Base-by-base conservation (phyloP, 768 basidiomycete species). In the Boletus bicolor region DNA sequence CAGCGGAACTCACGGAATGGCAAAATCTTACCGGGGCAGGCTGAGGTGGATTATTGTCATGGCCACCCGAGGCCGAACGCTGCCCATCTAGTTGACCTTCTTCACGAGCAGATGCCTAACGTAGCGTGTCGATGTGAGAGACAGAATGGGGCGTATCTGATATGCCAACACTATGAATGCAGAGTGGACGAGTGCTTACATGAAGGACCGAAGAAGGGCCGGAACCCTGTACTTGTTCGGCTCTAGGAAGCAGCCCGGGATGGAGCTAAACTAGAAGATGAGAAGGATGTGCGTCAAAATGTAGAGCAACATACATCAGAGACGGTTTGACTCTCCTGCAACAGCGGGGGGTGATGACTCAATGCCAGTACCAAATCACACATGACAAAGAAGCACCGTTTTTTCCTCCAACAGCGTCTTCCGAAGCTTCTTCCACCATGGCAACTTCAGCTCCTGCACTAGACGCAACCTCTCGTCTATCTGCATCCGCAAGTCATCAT, bases 361-460 rank as follows among this genome's bases (percentile, higher is more conserved):
- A 36, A 8, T 19, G 19, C 3, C 1, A n/a, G 17, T 14, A 11
- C n/a, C 0, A 30, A 52, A n/a, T 24, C 19, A 14, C 26, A 51
- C 14, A 7, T 1, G 28, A 28, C 28, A 28, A 28, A 28, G 28
- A 28, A 28, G 4, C 3, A 28, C 28, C 28, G 6, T 28, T 28
- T 28, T 2, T 4, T 2, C 4, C 28, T 28, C 3, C 3, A 28
- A 2, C 28, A 28, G 28, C 28, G 28, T 28, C 28, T 28, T 28
- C 28, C 3, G 12, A 42, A 51, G 8, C 17, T 14, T 14, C 44
- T 26, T 54, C 6, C 44, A 41, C 49, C 51, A 10, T 9, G 63
- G 21, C 34, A 53, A 9, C 37, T 54, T 64, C 34, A 64, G 43
- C 30, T 44, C 37, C 11, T 58, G 30, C 64, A 59, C 53, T 26